A percentile compares a stretch with the other conserved stretches of the same genome.
These are phyloP conservation scores for Raffaelea albimanens DNA, from an alignment of 2,329 filamentous ascomycete species.

Conservation along the genomic window DNA sequence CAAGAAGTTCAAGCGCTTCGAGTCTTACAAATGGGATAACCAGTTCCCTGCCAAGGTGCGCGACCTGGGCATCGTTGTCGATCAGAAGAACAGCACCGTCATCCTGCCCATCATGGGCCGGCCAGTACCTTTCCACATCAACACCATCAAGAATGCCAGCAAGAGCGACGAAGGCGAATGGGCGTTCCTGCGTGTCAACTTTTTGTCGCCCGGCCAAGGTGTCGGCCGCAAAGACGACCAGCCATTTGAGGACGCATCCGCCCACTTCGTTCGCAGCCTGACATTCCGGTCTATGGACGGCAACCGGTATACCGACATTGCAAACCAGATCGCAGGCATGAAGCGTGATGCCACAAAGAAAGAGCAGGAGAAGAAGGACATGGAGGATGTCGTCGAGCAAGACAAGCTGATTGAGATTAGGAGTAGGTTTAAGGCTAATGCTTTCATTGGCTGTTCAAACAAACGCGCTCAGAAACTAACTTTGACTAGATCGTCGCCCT, in stretches of 20 bases:
- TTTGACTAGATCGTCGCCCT: conserved; percentile 67
- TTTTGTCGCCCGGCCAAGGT: conserved; percentile 92
- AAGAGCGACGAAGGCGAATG: conserved; percentile 95
- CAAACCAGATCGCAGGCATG: conserved; percentile 88
- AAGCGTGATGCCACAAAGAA: conserved; percentile 87
- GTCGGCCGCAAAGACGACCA: conserved; percentile 96
- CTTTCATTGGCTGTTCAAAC: background rate
- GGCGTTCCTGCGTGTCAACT: conserved; percentile 91
- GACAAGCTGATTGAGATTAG: conserved; percentile 93
- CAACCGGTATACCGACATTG: conserved; percentile 80
- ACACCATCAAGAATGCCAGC: conserved; percentile 97
- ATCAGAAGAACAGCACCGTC: conserved; percentile 81
- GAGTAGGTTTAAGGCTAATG: too few species aligned
- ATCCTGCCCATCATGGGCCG: conserved; percentile 95
- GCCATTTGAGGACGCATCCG: conserved; percentile 90
- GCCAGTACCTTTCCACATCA: conserved; percentile 94
- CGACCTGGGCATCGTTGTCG: conserved; percentile 82
- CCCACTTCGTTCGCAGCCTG: conserved; percentile 90
- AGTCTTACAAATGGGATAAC: conserved; percentile 97
- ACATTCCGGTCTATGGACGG: conserved; percentile 90
- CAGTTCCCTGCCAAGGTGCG: conserved; percentile 77
- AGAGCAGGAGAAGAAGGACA: conserved; percentile 97
- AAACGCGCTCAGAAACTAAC: too few species aligned
- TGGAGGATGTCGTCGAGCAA: conserved; percentile 98
- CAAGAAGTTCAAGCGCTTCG: conserved; percentile 98